A percentile compares a stretch with the other conserved stretches of the same genome.
Evolutionary conservation across 2,329 filamentous ascomycete species (phyloP).

Genomic region (Cucurbitaria berberidis): DNA sequence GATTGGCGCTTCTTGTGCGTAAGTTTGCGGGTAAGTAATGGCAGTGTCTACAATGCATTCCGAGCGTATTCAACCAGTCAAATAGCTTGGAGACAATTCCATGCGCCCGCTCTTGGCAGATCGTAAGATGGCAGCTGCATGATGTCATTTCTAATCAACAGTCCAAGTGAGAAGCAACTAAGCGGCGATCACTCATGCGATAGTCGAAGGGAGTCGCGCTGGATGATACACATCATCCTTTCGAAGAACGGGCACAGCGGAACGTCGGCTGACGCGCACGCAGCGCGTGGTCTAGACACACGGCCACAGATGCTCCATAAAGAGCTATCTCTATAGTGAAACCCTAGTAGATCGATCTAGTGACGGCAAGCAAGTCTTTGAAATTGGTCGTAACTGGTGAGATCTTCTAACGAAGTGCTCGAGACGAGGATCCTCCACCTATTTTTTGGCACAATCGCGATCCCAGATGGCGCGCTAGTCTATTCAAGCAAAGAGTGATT

Average conservation of each 20-base stretch:
- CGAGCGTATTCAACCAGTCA: background rate
- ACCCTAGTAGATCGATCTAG: background rate
- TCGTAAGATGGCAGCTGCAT: background rate
- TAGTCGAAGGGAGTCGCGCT: background rate
- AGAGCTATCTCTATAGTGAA: background rate
- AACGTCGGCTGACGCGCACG: background rate
- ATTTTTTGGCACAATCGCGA: background rate
- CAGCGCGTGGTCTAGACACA: background rate
- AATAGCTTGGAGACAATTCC: background rate
- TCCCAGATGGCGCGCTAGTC: background rate
- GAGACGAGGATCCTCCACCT: background rate
- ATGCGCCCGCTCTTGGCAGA: background rate
- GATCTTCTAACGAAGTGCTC: background rate
- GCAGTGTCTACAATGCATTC: background rate
- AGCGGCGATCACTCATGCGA: background rate
- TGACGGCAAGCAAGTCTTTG: background rate
- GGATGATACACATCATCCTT: background rate
- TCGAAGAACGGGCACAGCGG: background rate
- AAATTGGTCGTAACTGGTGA: background rate
- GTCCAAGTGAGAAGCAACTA: background rate
- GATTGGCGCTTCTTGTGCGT: too few relatives aligned
- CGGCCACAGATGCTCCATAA: background rate
- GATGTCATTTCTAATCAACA: background rate
- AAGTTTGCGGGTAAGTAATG: too few relatives aligned
- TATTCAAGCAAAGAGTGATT: slow-evolving; percentile 3